These are phyloP conservation scores for Ogataea hybrid DNA, from an alignment of 1,139 yeast genomes.

Conservation along the genomic window DNA sequence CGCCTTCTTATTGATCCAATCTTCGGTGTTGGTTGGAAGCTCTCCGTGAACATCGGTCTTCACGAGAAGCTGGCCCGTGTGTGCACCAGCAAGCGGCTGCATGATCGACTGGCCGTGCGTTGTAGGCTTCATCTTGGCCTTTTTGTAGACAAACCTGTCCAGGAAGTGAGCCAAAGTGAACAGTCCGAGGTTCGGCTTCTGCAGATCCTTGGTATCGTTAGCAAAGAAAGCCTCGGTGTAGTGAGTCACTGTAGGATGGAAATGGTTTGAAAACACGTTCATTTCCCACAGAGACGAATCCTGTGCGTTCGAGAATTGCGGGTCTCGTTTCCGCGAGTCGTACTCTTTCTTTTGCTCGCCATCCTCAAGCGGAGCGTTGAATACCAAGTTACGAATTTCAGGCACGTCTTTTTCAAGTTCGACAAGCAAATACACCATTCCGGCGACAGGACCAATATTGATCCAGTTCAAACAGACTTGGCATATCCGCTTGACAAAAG, in stretches of 20 bases:
- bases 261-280: conserved; percentile 69
- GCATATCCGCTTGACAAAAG: too few species aligned
- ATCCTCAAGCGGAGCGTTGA: too few species aligned
- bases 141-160: conserved; percentile 93
- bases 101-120: conserved; percentile 88
- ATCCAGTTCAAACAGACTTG: too few species aligned
- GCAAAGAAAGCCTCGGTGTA: conserved; percentile 68
- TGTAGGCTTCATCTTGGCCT: conserved; percentile 73
- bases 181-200: conserved; percentile 85
- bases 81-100: conserved; percentile 96
- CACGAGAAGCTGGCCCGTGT: conserved; percentile 73
- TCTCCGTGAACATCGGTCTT: conserved; percentile 45
- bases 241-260: conserved; percentile 86
- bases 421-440: too few species aligned
- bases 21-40: conserved; percentile 74
- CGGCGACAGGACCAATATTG: too few species aligned
- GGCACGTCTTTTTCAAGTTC: too few species aligned
- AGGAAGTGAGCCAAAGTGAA: conserved; percentile 87
- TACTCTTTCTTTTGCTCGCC: too few species aligned
- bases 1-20: conserved; percentile 71
- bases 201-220: conserved; percentile 30
- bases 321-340: too few species aligned
- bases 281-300: conserved; percentile 87
- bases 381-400: too few species aligned
- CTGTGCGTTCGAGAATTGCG: conserved; percentile 79